Evolutionary conservation across 2,329 filamentous ascomycete genomes (phyloP).

Genomic region (Calonectria pseudoreteaudii): DNA sequence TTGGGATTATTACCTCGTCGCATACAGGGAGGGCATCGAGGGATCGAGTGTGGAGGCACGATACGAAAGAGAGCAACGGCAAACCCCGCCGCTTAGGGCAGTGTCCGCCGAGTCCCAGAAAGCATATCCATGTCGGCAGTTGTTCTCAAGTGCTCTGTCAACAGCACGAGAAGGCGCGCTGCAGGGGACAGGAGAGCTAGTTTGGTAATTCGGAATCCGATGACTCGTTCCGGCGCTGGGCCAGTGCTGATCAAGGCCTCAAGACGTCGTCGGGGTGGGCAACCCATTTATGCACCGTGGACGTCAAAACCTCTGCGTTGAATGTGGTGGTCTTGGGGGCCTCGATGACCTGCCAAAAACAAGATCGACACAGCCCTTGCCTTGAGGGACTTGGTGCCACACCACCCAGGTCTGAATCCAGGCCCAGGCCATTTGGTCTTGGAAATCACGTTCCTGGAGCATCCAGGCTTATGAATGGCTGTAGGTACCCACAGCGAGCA

Average conservation of each 20-base stretch:
- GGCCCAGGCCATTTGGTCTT: not conserved
- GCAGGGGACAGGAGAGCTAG: not conserved
- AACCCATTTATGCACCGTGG: not conserved
- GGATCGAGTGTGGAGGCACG: not conserved
- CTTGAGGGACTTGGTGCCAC: not conserved
- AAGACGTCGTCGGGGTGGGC: not conserved
- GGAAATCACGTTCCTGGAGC: not conserved
- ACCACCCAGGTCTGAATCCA: not conserved
- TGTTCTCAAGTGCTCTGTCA: not conserved
- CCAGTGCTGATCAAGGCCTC: not conserved
- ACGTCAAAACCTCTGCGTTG: not conserved
- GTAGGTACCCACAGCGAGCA: not conserved
- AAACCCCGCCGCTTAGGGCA: not conserved
- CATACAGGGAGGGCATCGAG: not conserved
- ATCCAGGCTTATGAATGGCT: not conserved
- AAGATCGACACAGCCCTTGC: slow-evolving; percentile 43
- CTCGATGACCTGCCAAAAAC: slow-evolving; percentile 51
- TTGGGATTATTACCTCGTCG: not conserved
- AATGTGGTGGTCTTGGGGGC: not conserved
- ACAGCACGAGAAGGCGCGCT: not conserved
- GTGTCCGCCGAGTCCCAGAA: not conserved
- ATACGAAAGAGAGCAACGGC: not conserved
- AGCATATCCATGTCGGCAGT: not conserved
- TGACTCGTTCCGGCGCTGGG: not conserved
- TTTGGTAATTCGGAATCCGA: not conserved